Evolutionary conservation across 2,329 filamentous ascomycete species (phyloP), one percentile per base, ranked within the genome.

Genomic region (Colletotrichum sp.): DNA sequence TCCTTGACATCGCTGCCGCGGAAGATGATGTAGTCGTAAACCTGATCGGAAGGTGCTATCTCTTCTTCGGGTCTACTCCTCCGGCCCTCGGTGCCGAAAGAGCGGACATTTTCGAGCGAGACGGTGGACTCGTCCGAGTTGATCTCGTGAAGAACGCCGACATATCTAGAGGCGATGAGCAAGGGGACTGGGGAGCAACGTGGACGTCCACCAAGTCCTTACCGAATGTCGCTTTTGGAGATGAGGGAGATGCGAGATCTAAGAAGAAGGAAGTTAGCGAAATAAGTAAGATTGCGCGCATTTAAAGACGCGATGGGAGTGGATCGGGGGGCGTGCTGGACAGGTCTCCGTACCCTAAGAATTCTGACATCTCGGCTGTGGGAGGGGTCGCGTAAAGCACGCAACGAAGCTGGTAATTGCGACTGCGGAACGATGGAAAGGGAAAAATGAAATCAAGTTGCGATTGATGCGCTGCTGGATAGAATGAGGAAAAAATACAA

Each of bases 21-120:
- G 86, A 99, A 99, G 79, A 99, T 96, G 82, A 99, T 98, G 88
- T 98, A 98, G 84, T 98, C 97, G 88, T 98, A 99, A 82, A 98
- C 91, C 83, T 95, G 95, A 77, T 97, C 93, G 39, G 95, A 96
- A 5, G 95, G 91, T 48, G 94, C 87, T 74, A 98, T 94, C 86
- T 98, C 96, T 78, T 98, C 94, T 22, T 93, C 91, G 22, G 94
- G 93, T 80, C 93, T 93, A 79, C 90, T 92, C 82, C 93, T 94
- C 79, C 97, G 95, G 72, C 96, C 96, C 88, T 99, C 97, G 34
- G 97, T 98, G 80, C 97, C 97, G 83, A 94, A 98, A 5, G 96
- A 98, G 78, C 93, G 92, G 84, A 99, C 97, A 91, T 98, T 96
- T 84, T 99, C 96, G 79, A 99, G 93, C 57, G 97, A 98, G 82